A percentile compares a stretch with the other conserved stretches of the same genome.
Evolutionary conservation across 805 yeast genomes (phyloP).

Genomic region (Brettanomyces bruxellensis): DNA sequence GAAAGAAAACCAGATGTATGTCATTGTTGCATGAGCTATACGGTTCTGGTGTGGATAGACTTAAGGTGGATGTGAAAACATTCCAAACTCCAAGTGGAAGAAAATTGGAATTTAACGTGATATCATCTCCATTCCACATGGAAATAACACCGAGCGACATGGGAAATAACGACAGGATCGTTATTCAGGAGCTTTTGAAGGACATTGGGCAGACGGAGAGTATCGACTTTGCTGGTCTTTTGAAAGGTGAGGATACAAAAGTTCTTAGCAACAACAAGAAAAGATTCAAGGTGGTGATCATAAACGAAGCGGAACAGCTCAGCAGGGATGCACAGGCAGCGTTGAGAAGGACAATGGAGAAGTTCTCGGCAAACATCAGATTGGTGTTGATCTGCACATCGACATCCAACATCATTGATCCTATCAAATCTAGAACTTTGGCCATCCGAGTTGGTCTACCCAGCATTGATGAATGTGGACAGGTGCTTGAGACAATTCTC

Average conservation of each 20-base stretch:
- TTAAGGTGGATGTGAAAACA: slow-evolving; percentile 84
- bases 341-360: slow-evolving; percentile 91
- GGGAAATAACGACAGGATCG: slow-evolving; percentile 92
- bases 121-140: slow-evolving; percentile 83
- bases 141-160: slow-evolving; percentile 96
- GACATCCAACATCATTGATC: slow-evolving; percentile 85
- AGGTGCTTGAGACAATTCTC: slow-evolving; percentile 48
- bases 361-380: slow-evolving; percentile 80
- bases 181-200: slow-evolving; percentile 86
- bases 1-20: slow-evolving; percentile 89
- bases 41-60: slow-evolving; percentile 63
- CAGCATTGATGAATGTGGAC: slow-evolving; percentile 42
- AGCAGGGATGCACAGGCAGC: slow-evolving; percentile 96
- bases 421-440: slow-evolving; percentile 88
- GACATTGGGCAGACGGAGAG: slow-evolving; percentile 95
- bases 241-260: slow-evolving; percentile 9
- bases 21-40: slow-evolving; percentile 71
- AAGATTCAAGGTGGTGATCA: slow-evolving; percentile 71
- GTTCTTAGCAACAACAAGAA: slow-evolving; percentile 23
- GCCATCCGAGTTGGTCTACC: slow-evolving; percentile 88
- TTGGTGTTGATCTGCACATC: slow-evolving; percentile 80
- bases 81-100: slow-evolving; percentile 65
- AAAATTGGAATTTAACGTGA: slow-evolving; percentile 83
- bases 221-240: slow-evolving; percentile 60
- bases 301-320: slow-evolving; percentile 85